Evolutionary conservation across 2,329 filamentous ascomycete species (phyloP).

Genomic region (Aspergillus candidus): DNA sequence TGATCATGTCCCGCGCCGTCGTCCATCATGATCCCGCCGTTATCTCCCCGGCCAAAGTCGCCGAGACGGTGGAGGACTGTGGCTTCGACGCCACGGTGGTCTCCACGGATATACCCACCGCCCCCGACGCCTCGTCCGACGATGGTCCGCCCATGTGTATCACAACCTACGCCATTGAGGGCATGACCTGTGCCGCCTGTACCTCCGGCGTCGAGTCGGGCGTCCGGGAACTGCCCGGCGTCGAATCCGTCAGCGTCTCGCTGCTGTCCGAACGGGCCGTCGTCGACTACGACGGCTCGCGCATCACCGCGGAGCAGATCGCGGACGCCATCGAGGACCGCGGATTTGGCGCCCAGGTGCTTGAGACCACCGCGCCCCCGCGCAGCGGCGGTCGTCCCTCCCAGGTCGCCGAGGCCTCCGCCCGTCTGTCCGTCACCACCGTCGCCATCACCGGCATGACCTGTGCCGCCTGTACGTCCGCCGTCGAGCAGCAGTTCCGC

Average conservation of each 20-base stretch:
- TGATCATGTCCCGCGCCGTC: constrained; percentile 95
- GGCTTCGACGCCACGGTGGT: constrained; percentile 89
- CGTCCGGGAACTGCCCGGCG: constrained; percentile 66
- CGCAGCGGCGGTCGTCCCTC: constrained; percentile 26
- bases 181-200: constrained; percentile 89
- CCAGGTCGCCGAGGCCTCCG: constrained; percentile 28
- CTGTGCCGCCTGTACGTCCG: constrained; percentile 90
- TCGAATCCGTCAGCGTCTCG: constrained; percentile 74
- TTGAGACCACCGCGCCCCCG: constrained; percentile 58
- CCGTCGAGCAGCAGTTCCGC: constrained; percentile 76
- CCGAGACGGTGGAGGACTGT: constrained; percentile 82
- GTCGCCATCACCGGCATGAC: constrained; percentile 95
- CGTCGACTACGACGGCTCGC: constrained; percentile 65
- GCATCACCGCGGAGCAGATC: constrained; percentile 49
- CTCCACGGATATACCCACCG: constrained; percentile 66
- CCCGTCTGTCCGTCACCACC: constrained; percentile 62
- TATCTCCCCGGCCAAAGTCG: constrained; percentile 68
- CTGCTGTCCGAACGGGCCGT: constrained; percentile 79
- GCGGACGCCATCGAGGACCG: constrained; percentile 58
- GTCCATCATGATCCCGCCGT: constrained; percentile 76
- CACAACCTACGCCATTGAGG: constrained; percentile 72
- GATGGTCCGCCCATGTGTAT: constrained; percentile 44
- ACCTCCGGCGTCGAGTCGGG: constrained; percentile 78
- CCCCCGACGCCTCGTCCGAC: constrained; percentile 36
- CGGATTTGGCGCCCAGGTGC: constrained; percentile 72